Base-by-base conservation (phyloP, 345 rosid genomes). In the Eucalyptus cladocalyx region DNA sequence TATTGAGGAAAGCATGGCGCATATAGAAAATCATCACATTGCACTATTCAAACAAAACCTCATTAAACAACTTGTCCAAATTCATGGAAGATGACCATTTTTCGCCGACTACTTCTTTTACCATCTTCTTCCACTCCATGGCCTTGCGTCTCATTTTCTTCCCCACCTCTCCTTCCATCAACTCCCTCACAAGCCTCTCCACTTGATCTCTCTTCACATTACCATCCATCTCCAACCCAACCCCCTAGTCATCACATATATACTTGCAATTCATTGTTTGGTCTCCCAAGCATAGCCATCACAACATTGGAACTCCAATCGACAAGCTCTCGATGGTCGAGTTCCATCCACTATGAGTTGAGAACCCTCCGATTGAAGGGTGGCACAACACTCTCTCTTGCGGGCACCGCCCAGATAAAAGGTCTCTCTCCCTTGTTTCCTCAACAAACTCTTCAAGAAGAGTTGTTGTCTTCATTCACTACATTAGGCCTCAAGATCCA, bases 311-410 rank as follows among this genome's bases (percentile, higher is more conserved):
- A 15, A 91, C 88, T 6, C 92, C 91, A 0, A 23, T 81, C 8
- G 89, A 34, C 11, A 91, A 5, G 85, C 92, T 91, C 62, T 90
- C 92, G 2, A 91, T 11, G 10, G 88, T 89, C 14, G 91, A 91
- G 88, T 91, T 91, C 92, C 91, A 91, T 4, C 92, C 92, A 12
- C 86, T 37, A 19, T 91, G 92, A 1, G 90, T 91, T 28, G 87
- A 88, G 86, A 65, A 89, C 88, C 80, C 88, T 34, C 92, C 90
- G 0, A 91, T 67, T 4, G 92, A 50, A 3, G 88, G 60, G 56
- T 91, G 92, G 5, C 16, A 28, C 19, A 91, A 50, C 23, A 91
- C 92, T 53, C 87, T 37, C 80, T 88, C 92, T 72, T 91, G 92
- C 7, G 83, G 89, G 47, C 89, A 89, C 92, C 91, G 87, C 6